Evolutionary conservation across 164 flowering plant genomes (phyloP), one percentile per base, ranked within the genome.

Genomic region (Saururus chinensis): DNA sequence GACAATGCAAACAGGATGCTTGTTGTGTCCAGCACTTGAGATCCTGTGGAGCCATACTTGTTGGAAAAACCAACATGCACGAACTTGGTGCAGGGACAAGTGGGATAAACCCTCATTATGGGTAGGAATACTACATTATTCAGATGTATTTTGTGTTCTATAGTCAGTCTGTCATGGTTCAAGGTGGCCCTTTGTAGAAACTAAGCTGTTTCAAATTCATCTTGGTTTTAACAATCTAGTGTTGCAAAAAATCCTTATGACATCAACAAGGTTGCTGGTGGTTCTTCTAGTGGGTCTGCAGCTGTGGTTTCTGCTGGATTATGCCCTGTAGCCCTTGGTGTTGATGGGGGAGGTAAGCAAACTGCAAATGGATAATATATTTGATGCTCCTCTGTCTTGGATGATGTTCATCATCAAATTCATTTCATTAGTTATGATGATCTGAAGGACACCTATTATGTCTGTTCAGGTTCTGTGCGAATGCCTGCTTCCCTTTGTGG

Each of bases 401-500:
- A 37, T 61, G 9, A 4, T 22, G 13, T 19, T 16, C n/a, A 37
- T 16, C 45, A 40, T 21, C 11, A 53, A 19, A 9, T 4, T 53
- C 25, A 20, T 19, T 19, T 53, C 12, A 53, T 53, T 5, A 53
- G 13, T 23, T 19, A n/a, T 9, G 7, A 53, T 23, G 10, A 20
- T 20, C 10, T 23, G 11, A 53, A 53, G 49, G 49, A 12, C 14
- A 12, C 49, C 58, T 23, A 23, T 9, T 23, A 23, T 17, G 19
- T 62, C 19, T 72, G 19, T 71, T 19, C 64, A 89, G 98, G 98
- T 57, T 93, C 98, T 54, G 95, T 93, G 21, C 70, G 98, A 59
- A 73, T 93, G 82, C 98, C 98, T 59, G 98, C 98, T 54, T 77
- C 97, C 69, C 93, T 93, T 23, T 93, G 98, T 74, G 98, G 98